A percentile compares a stretch with the other conserved stretches of the same genome.
Evolutionary conservation across 2,329 filamentous ascomycete species (phyloP).

Genomic region (Hypoxylon rubiginosum): DNA sequence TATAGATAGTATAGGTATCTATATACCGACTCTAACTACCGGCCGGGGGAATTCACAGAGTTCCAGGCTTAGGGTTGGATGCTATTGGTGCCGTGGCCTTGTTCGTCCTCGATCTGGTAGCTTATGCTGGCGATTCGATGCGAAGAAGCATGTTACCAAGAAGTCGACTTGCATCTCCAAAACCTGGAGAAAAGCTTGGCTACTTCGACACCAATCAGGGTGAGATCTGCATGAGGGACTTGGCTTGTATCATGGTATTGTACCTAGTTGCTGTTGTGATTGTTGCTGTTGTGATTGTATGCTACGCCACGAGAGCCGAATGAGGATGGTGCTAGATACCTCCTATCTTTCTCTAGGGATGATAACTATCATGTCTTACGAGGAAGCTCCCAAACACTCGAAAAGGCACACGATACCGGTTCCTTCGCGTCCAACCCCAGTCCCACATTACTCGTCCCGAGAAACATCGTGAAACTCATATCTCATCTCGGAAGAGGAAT

Average conservation of each 20-base stretch:
- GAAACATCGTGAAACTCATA: not conserved
- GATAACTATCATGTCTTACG: not conserved
- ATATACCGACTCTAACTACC: conserved; percentile 3
- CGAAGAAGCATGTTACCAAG: conserved; percentile 2
- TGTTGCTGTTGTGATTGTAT: not conserved
- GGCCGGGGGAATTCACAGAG: not conserved
- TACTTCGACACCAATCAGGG: not conserved
- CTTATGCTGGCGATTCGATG: not conserved
- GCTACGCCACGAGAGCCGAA: not conserved
- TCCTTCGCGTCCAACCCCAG: not conserved
- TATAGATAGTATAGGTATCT: not conserved
- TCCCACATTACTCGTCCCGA: not conserved
- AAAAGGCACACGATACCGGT: not conserved
- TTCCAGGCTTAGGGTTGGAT: not conserved
- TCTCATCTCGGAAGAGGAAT: not conserved
- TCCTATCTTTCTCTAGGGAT: not conserved
- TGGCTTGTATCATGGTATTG: not conserved
- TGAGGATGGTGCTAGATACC: not conserved
- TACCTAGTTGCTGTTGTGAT: not conserved
- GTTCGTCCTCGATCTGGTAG: conserved; percentile 2
- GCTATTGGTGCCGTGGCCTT: not conserved
- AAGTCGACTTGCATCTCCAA: conserved; percentile 8
- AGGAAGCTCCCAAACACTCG: not conserved
- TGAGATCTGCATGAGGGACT: not conserved
- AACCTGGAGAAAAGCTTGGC: conserved; percentile 32